phyloP scores from a whole-genome alignment of 1,284 basidiomycete species.

The Trametes sp. region DNA sequence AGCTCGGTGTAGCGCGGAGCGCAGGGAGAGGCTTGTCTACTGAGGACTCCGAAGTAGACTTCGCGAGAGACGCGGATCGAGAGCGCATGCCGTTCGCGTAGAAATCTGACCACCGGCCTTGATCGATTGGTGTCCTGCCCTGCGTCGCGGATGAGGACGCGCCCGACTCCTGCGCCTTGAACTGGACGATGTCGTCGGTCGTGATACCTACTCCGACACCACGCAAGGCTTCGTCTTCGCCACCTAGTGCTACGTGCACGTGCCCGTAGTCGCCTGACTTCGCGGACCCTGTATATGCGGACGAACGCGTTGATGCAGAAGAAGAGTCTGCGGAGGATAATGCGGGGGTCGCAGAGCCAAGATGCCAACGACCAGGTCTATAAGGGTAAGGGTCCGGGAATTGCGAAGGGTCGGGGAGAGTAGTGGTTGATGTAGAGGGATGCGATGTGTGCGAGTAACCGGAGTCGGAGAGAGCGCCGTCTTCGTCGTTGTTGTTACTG shows the following conservation, averaged over 20 bases:
- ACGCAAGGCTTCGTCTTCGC: slow-evolving; percentile 61
- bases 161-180: slow-evolving; percentile 60
- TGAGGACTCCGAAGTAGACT: slow-evolving; percentile 51
- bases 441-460: slow-evolving; percentile 49
- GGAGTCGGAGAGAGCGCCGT: slow-evolving; percentile 47
- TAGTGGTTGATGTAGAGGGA: slow-evolving; percentile 54
- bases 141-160: slow-evolving; percentile 52
- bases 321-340: slow-evolving; percentile 75
- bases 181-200: slow-evolving; percentile 67
- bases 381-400: slow-evolving; percentile 66
- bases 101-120: slow-evolving; percentile 69
- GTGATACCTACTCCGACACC: slow-evolving; percentile 62
- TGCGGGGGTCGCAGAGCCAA: slow-evolving; percentile 47
- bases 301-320: slow-evolving; percentile 75
- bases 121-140: slow-evolving; percentile 55
- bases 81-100: slow-evolving; percentile 69
- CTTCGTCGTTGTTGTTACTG: slow-evolving; percentile 42
- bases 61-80: slow-evolving; percentile 69
- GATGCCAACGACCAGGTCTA: slow-evolving; percentile 49
- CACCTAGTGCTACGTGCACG: slow-evolving; percentile 65
- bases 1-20: slow-evolving; percentile 69
- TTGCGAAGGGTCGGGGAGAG: slow-evolving; percentile 67
- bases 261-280: slow-evolving; percentile 69
- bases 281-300: slow-evolving; percentile 75
- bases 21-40: slow-evolving; percentile 49